These are phyloP conservation scores for Plectosphaerella plurivora DNA, from an alignment of 2,329 filamentous ascomycete species.

Conservation along the genomic window DNA sequence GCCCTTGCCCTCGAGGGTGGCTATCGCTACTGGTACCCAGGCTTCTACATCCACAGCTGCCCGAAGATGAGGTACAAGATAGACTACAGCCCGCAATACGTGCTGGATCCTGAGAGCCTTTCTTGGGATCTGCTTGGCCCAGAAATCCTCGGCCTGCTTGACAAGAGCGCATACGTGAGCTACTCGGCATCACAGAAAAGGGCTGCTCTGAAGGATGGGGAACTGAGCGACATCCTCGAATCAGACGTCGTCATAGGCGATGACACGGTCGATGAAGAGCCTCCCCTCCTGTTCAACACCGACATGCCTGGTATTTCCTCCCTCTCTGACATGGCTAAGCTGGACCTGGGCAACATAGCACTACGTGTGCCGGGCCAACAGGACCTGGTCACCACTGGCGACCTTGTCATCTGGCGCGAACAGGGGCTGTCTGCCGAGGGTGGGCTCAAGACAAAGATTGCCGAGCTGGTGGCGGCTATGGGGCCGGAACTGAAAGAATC, in stretches of 20 bases:
- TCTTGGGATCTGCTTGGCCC: constrained; percentile 58
- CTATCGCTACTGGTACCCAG: constrained; percentile 74
- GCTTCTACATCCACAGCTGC: constrained; percentile 78
- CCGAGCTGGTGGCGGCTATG: constrained; percentile 62
- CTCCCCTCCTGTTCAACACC: constrained; percentile 47
- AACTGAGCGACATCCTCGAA: constrained; percentile 16
- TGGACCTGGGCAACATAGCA: constrained; percentile 56
- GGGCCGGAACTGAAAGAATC: constrained; percentile 54
- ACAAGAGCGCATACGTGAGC: constrained; percentile 53
- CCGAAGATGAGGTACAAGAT: constrained; percentile 84
- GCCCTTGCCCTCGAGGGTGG: constrained; percentile 63
- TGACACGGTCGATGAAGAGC: constrained; percentile 14
- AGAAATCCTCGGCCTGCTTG: constrained; percentile 41
- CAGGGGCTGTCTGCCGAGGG: constrained; percentile 39
- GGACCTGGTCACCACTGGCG: constrained; percentile 36
- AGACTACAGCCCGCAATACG: constrained; percentile 69
- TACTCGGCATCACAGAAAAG: constrained; percentile 25
- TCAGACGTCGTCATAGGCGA: constrained; percentile 14
- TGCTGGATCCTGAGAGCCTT: constrained; percentile 65
- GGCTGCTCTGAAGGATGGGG: constrained; percentile 13
- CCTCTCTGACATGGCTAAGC: constrained; percentile 42
- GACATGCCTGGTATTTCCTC: constrained; percentile 65
- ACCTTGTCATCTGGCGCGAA: constrained; percentile 57
- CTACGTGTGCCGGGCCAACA: constrained; percentile 40
- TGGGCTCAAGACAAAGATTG: constrained; percentile 57